These are phyloP conservation scores for Ananas comosus DNA, from an alignment of 176 grass and related monocot species.

Conservation along the genomic window DNA sequence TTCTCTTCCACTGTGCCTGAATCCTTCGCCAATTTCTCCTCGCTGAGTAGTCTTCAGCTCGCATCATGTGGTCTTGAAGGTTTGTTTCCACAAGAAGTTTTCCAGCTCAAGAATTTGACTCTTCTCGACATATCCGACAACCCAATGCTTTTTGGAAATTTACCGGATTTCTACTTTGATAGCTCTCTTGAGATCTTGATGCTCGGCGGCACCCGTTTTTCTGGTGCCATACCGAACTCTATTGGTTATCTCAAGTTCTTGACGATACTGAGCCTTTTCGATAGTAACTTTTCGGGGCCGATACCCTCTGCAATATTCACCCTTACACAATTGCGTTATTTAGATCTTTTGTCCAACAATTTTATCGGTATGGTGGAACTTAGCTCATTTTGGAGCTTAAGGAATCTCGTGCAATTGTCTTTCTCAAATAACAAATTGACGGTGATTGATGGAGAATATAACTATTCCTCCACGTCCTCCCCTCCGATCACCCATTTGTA, in stretches of 20 bases:
- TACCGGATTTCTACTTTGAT: too few relatives aligned
- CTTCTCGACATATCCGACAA: slow-evolving; percentile 27
- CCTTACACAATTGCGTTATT: not conserved
- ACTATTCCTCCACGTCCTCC: too few relatives aligned
- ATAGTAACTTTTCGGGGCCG: not conserved
- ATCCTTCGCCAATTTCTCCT: too few relatives aligned
- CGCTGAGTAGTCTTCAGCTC: not conserved
- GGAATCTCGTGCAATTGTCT: too few relatives aligned
- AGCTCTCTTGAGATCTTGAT: not conserved
- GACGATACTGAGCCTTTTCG: not conserved
- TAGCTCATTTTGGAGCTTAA: too few relatives aligned
- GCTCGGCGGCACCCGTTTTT: not conserved
- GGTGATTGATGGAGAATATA: too few relatives aligned
- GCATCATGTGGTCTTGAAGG: slow-evolving; percentile 14
- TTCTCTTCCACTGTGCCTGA: too few relatives aligned
- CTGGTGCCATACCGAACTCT: not conserved
- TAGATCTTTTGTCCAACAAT: slow-evolving; percentile 8
- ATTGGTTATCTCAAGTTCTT: slow-evolving; percentile 11
- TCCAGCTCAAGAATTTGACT: slow-evolving; percentile 17
- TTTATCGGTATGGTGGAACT: slow-evolving; percentile 4
- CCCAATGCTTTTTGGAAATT: slow-evolving; percentile 8
- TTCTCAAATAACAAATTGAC: too few relatives aligned
- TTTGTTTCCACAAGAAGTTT: slow-evolving; percentile 4
- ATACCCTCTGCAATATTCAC: not conserved
- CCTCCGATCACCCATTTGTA: too few relatives aligned